Percentiles rank a stretch among this genome's conserved stretches.
These are phyloP conservation scores for Wickerhamomyces tratensis DNA, from an alignment of 805 yeast genomes.

Conservation along the genomic window DNA sequence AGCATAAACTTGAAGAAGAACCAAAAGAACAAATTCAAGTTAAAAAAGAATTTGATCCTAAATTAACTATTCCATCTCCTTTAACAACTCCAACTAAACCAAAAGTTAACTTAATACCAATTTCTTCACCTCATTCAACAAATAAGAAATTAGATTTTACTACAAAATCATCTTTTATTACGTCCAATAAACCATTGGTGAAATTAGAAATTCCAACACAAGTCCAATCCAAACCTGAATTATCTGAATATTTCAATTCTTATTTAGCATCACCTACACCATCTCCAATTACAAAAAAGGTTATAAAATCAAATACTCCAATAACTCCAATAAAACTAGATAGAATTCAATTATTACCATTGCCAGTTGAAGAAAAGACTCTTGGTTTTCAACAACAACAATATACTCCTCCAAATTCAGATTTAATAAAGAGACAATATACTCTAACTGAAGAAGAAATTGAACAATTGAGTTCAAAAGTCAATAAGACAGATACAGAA, in stretches of 20 bases:
- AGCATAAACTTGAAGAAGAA: too few relatives aligned
- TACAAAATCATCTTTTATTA: too few relatives aligned
- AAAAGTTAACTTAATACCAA: background rate
- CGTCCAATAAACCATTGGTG: too few relatives aligned
- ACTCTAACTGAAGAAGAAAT: conserved; percentile 1
- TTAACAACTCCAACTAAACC: background rate
- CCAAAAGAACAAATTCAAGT: too few relatives aligned
- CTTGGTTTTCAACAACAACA: background rate
- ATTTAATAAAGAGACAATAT: too few relatives aligned
- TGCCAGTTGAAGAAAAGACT: background rate
- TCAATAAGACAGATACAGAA: too few relatives aligned
- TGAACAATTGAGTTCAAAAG: conserved; percentile 6
- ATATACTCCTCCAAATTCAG: background rate
- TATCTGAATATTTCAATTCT: too few relatives aligned
- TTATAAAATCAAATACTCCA: background rate
- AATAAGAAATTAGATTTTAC: too few relatives aligned
- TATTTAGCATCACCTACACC: background rate
- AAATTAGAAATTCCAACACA: too few relatives aligned
- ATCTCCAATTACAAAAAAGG: background rate
- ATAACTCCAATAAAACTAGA: background rate
- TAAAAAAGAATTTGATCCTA: too few relatives aligned
- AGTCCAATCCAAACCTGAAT: too few relatives aligned
- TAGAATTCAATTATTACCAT: background rate
- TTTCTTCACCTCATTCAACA: background rate
- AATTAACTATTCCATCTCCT: background rate